Evolutionary conservation across 441 rosid genomes (phyloP), one percentile per base, ranked within the genome.

Genomic region (Euphorbia celastroides): DNA sequence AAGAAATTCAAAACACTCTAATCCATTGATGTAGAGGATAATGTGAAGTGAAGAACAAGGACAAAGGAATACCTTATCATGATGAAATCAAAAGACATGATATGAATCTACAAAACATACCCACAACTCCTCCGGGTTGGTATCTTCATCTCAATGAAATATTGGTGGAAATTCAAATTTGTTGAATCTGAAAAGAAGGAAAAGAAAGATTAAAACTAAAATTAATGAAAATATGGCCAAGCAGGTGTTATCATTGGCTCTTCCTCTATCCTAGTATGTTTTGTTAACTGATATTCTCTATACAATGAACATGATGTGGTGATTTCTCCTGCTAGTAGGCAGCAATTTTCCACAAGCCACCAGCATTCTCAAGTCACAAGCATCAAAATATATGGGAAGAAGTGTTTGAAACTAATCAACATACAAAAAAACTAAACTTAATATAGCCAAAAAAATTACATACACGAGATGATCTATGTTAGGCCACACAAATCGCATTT

Each of bases 401-500:
- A 46, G 36, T 52, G 48, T 27, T 23, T 36, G 57, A 7, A 60
- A 38, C 7, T 17, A 46, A 20, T 46, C 25, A 5, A 71, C 72
- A 57, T 64, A 46, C 23, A 51, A 30, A 51, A 30, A 65, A 65
- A 36, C 8, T 28, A 16, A 25, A 23, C 12, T 23, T 14, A 5
- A 55, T 56, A 62, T 60, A 67, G 50, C 25, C 38, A 61, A 27
- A 50, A 30, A 34, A 52, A 10, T 36, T 69, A 74, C 94, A 69
- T 86, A 93, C 98, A 94, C 84, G 76, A 92, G 81, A 76, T 94
- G 96, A 79, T 94, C 99, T 69, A 94, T 87, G 71, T 92, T 92
- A 57, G 98, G 99, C 74, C 83, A 75, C 59, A 89, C 92, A 60
- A 94, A 87, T 52, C 94, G 93, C 96, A 94, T 74, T 79, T 94